These are phyloP conservation scores for Colletotrichum spinosum DNA, from an alignment of 2,329 filamentous ascomycete species.

Conservation along the genomic window DNA sequence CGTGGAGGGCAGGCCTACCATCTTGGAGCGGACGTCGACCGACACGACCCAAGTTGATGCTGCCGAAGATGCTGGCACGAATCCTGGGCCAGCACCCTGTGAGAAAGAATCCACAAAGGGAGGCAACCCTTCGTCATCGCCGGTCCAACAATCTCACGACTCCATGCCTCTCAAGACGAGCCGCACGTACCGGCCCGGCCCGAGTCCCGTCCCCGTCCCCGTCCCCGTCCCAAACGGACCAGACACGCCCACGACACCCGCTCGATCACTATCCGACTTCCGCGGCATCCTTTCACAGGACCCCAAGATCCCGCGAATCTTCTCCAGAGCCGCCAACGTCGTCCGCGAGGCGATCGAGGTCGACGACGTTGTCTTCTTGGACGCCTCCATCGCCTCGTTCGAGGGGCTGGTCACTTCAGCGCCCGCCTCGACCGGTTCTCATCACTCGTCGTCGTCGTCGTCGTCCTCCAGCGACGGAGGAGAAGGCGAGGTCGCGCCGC, in stretches of 20 bases:
- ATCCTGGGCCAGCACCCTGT: constrained; percentile 33
- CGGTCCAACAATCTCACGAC: no score
- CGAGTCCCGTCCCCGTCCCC: no score
- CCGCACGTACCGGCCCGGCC: no score
- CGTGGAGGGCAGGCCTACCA: constrained; percentile 47
- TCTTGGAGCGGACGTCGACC: constrained; percentile 41
- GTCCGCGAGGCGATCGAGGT: constrained; percentile 54
- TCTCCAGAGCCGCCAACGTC: constrained; percentile 57
- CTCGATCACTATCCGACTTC: background rate
- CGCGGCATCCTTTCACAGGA: background rate
- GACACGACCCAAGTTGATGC: constrained; percentile 8
- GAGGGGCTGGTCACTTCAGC: constrained; percentile 41
- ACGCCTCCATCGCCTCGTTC: constrained; percentile 41
- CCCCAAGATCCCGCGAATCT: constrained; percentile 44
- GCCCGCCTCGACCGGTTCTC: background rate
- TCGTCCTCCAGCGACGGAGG: constrained; percentile 39
- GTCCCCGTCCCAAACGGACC: no score
- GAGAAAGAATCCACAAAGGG: constrained; percentile 15
- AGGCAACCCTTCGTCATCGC: no score
- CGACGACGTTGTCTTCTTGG: constrained; percentile 28
- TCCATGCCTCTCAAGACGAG: no score
- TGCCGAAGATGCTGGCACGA: constrained; percentile 34
- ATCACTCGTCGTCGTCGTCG: constrained; percentile 8
- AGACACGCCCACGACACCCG: constrained; percentile 42
- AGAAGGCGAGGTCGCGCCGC: no score